phyloP scores from a whole-genome alignment of 2,329 filamentous ascomycete genomes.

The Fusarium sp. region DNA sequence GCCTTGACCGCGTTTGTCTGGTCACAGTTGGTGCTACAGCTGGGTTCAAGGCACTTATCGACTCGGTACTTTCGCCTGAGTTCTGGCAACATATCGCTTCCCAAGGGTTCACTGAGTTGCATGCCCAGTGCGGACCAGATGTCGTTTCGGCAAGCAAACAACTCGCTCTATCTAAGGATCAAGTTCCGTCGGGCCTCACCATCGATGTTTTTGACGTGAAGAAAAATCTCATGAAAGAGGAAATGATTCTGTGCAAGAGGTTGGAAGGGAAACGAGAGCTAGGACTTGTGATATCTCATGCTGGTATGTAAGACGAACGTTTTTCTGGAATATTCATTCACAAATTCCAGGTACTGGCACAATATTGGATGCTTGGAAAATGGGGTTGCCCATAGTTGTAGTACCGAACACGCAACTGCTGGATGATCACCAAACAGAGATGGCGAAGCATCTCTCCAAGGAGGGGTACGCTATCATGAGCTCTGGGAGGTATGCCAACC shows the following conservation, averaged over 20 bases:
- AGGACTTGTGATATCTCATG: slow-evolving; percentile 89
- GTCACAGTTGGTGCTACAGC: slow-evolving; percentile 95
- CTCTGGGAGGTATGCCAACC: slow-evolving; percentile 67
- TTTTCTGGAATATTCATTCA: slow-evolving; percentile 11
- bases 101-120: slow-evolving; percentile 75
- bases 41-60: slow-evolving; percentile 78
- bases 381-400: slow-evolving; percentile 82
- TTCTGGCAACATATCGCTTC: slow-evolving; percentile 72
- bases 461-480: slow-evolving; percentile 84
- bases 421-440: slow-evolving; percentile 90
- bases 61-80: slow-evolving; percentile 68
- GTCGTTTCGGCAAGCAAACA: slow-evolving; percentile 54
- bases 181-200: slow-evolving; percentile 43
- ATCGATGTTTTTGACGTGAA: slow-evolving; percentile 51
- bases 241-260: slow-evolving; percentile 67
- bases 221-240: slow-evolving; percentile 53
- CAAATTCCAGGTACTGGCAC: slow-evolving; percentile 79
- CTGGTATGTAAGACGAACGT: slow-evolving; percentile 66
- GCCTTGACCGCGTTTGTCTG: slow-evolving; percentile 68
- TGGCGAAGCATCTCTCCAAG: slow-evolving; percentile 79
- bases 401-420: slow-evolving; percentile 87
- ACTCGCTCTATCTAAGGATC: slow-evolving; percentile 34
- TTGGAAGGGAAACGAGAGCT: slow-evolving; percentile 61
- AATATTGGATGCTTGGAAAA: slow-evolving; percentile 83
- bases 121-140: slow-evolving; percentile 84